A percentile compares a stretch with the other conserved stretches of the same genome.
phyloP scores from a whole-genome alignment of 257 asterid species.

The Jasminum sambac region DNA sequence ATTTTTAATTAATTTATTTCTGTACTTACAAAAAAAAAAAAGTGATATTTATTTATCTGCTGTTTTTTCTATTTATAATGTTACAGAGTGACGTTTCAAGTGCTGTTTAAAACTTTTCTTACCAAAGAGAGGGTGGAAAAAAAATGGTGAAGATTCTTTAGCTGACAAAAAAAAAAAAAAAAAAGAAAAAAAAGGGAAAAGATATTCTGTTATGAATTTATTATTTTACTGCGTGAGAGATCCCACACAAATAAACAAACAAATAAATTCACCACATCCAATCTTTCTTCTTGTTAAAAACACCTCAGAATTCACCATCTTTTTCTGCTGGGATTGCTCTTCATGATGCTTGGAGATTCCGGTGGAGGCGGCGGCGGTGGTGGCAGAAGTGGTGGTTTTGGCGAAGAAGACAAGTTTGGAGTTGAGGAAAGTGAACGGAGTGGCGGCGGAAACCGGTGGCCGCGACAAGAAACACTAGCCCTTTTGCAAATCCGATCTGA shows the following conservation, averaged over 20 bases:
- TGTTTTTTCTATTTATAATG: background rate
- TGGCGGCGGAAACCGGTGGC: constrained; percentile 70
- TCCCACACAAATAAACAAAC: constrained; percentile 54
- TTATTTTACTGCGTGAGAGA: constrained; percentile 44
- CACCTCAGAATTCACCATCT: constrained; percentile 78
- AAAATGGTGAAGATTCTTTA: constrained; percentile 52
- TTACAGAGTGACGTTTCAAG: constrained; percentile 1
- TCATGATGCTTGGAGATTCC: constrained; percentile 37
- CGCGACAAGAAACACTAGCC: constrained; percentile 87
- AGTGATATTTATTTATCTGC: background rate
- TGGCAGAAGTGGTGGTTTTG: constrained; percentile 36
- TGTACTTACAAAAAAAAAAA: no score
- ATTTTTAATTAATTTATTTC: background rate
- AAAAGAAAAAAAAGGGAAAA: no score
- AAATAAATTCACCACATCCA: constrained; percentile 53
- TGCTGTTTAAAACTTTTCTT: constrained; percentile 6
- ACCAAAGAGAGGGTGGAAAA: constrained; percentile 23
- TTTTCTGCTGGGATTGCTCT: constrained; percentile 17
- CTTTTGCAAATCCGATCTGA: constrained; percentile 81
- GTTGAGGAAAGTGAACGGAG: constrained; percentile 49
- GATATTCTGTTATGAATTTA: constrained; percentile 18
- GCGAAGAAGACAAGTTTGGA: constrained; percentile 34
- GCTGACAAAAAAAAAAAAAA: constrained; percentile 35
- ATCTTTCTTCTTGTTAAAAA: constrained; percentile 48
- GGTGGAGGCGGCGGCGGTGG: constrained; percentile 34